Conservation (phyloP, 495 filamentous ascomycete genomes). For the Penicillium alfredii region DNA sequence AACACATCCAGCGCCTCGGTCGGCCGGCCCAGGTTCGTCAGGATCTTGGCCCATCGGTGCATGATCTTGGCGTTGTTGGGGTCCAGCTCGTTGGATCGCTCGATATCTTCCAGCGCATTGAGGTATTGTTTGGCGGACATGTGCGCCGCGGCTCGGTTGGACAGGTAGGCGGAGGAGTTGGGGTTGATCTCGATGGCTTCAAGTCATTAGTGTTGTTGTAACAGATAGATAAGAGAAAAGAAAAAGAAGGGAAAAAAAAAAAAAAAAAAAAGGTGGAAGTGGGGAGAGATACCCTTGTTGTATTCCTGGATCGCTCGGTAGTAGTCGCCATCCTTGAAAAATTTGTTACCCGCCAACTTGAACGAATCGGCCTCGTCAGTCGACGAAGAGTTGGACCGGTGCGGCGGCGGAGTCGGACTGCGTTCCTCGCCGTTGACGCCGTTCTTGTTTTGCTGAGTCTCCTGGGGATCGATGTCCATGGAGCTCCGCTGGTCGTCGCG, state of each 20-base stretch:
- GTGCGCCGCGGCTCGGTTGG: conserved; percentile 90
- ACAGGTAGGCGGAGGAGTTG: conserved; percentile 77
- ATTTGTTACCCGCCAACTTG: conserved; percentile 92
- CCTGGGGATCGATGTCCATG: conserved; percentile 71
- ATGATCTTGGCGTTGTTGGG: conserved; percentile 79
- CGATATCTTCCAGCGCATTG: conserved; percentile 80
- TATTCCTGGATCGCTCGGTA: conserved; percentile 82
- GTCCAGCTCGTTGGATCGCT: conserved; percentile 71
- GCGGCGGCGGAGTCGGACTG: conserved; percentile 75
- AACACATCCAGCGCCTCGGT: conserved; percentile 83
- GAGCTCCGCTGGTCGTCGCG: conserved; percentile 51
- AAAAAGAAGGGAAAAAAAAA: conserved; percentile 1
- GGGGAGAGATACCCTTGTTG: conserved; percentile 75
- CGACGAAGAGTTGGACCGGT: conserved; percentile 53
- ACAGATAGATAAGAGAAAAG: conserved; percentile 1
- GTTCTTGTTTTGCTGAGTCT: conserved; percentile 49
- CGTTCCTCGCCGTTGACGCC: conserved; percentile 50
- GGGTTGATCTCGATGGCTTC: conserved; percentile 70
- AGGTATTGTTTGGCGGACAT: conserved; percentile 74
- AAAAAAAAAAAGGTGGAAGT: too few species aligned
- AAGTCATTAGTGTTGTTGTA: conserved; percentile 1
- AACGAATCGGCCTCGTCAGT: conserved; percentile 73
- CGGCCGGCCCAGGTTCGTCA: conserved; percentile 78
- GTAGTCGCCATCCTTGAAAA: conserved; percentile 90
- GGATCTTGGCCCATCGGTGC: conserved; percentile 80